Evolutionary conservation across 1,284 basidiomycete species (phyloP), one percentile per base, ranked within the genome.

Genomic region (Sanguinoderma infundibulare): DNA sequence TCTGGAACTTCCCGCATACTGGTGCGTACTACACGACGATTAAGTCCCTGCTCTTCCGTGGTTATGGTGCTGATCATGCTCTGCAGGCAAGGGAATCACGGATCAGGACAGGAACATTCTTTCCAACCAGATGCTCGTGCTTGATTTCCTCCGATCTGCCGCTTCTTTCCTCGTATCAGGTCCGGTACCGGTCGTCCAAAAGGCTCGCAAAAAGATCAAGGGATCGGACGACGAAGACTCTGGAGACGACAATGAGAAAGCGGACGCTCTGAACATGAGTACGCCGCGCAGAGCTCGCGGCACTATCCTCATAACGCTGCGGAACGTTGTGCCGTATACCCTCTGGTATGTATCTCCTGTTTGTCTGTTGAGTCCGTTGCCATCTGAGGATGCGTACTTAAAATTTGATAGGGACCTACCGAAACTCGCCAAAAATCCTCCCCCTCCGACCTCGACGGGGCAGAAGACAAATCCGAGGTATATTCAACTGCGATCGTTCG

Each of bases 1-100:
- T 95, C 24, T 98, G 95, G 87, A 98, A 98, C 73, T 99, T 98
- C 70, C 97, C 97, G 54, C 97, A 99, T 79, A 92, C 92, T 69
- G 96, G 96, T 91, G 70, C n/a, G n/a, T n/a, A n/a, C n/a, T n/a
- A n/a, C n/a, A n/a, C n/a, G 69, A 85, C 77, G 14, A 6, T 26
- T 26, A 30, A 14, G 30, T 32, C 7, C 7, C 32, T 1, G 15
- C 26, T 17, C 30, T 8, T 4, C 3, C 20, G n/a, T 5, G 9
- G 34, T 53, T 51, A 51, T 22, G 47, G 36, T 58, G 30, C 63
- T 47, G n/a, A 46, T 54, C 50, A 63, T 60, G 60, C 55, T 57
- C 47, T 59, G 2, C 63, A 96, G 95, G 95, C 32, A 94, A 91
- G 67, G 95, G 96, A 0, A 97, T 98, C 67, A 88, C 94, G 47